phyloP scores from a whole-genome alignment of 306 rosid species.

The Abrus pulchellus region DNA sequence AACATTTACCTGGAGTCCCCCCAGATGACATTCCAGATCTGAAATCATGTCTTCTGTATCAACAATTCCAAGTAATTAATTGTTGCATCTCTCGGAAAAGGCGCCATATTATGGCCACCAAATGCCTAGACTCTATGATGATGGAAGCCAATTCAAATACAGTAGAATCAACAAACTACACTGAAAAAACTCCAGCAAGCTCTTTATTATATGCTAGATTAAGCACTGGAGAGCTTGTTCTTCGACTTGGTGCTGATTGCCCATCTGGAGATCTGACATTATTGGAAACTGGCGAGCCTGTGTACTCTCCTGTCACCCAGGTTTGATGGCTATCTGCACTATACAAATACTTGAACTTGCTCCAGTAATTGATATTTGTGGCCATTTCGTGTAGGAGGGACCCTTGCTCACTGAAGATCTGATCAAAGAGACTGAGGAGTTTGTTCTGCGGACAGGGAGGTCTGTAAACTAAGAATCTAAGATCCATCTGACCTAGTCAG shows the following conservation, averaged over 20 bases:
- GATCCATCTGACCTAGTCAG: slow-evolving; percentile 17
- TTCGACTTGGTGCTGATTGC: slow-evolving; percentile 83
- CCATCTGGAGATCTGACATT: slow-evolving; percentile 66
- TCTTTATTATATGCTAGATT: slow-evolving; percentile 73
- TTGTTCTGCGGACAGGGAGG: slow-evolving; percentile 98
- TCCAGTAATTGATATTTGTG: slow-evolving; percentile 48
- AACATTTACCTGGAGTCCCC: slow-evolving; percentile 77
- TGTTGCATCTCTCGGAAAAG: slow-evolving; percentile 92
- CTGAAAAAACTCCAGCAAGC: slow-evolving; percentile 51
- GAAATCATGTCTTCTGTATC: slow-evolving; percentile 84
- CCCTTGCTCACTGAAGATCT: slow-evolving; percentile 94
- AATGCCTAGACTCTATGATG: slow-evolving; percentile 73
- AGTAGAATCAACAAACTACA: slow-evolving; percentile 48
- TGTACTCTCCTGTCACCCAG: slow-evolving; percentile 91
- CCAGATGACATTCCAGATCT: slow-evolving; percentile 86
- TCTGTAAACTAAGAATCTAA: slow-evolving; percentile 47
- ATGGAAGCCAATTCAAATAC: slow-evolving; percentile 64
- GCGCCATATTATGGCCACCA: slow-evolving; percentile 70
- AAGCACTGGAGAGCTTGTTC: slow-evolving; percentile 80
- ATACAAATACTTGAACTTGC: slow-evolving; percentile 26
- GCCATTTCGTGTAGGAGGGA: slow-evolving; percentile 71
- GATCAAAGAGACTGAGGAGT: slow-evolving; percentile 94
- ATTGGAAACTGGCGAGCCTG: slow-evolving; percentile 94
- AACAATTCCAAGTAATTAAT: slow-evolving; percentile 87
- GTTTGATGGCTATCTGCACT: slow-evolving; percentile 59